Evolutionary conservation across 306 rosid species (phyloP).

Genomic region (Biancaea sappan): DNA sequence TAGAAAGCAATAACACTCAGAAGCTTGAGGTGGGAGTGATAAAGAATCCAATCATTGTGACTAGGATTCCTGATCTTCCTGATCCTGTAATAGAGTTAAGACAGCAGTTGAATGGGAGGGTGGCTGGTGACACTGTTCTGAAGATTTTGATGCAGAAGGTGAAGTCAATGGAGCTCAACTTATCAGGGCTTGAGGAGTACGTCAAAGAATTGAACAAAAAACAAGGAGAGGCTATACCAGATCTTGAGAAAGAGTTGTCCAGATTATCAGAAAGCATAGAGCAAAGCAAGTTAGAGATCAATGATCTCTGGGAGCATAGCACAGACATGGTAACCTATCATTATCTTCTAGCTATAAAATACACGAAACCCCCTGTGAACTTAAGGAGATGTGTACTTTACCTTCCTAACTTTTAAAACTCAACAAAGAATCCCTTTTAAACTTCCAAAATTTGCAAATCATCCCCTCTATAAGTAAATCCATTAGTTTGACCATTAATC

Average conservation of each 20-base stretch:
- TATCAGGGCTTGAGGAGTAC: slow-evolving; percentile 69
- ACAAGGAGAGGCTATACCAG: slow-evolving; percentile 54
- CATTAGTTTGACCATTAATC: too few species aligned
- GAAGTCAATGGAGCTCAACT: slow-evolving; percentile 67
- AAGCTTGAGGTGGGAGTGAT: slow-evolving; percentile 40
- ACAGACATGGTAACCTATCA: slow-evolving; percentile 46
- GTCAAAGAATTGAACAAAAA: slow-evolving; percentile 67
- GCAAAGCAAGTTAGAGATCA: slow-evolving; percentile 57
- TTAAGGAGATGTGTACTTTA: too few species aligned
- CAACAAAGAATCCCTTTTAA: too few species aligned
- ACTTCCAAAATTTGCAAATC: too few species aligned
- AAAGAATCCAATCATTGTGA: slow-evolving; percentile 36
- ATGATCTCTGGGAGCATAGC: slow-evolving; percentile 59
- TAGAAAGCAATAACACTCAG: slow-evolving; percentile 38
- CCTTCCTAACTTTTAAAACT: too few species aligned
- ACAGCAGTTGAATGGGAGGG: slow-evolving; percentile 76
- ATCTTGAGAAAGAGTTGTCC: slow-evolving; percentile 62
- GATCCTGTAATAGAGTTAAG: slow-evolving; percentile 69
- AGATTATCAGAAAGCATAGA: slow-evolving; percentile 59
- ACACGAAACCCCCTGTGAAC: too few species aligned
- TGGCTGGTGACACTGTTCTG: slow-evolving; percentile 81
- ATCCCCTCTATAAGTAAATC: too few species aligned
- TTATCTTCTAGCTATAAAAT: background rate
- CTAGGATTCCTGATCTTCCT: slow-evolving; percentile 64
- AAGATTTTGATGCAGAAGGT: slow-evolving; percentile 96